Evolutionary conservation across 306 rosid species (phyloP).

Genomic region (Rosa persica): DNA sequence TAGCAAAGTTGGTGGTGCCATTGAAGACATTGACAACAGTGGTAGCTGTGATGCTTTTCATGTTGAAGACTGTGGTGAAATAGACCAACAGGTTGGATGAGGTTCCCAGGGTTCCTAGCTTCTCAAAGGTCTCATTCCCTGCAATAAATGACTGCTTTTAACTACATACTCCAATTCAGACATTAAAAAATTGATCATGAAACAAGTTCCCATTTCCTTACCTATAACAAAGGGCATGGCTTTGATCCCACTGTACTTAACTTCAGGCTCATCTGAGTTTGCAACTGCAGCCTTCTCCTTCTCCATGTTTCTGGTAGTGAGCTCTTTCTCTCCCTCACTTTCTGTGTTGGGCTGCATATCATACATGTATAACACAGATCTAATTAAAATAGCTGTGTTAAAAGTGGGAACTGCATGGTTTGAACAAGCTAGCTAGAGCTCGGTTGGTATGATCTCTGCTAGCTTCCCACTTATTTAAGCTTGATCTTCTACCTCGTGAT

Average conservation of each 20-base stretch:
- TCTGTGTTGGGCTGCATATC: constrained; percentile 5
- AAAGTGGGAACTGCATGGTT: too few relatives aligned
- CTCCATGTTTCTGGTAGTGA: constrained; percentile 19
- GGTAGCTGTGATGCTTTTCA: constrained; percentile 72
- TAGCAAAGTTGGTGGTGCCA: constrained; percentile 80
- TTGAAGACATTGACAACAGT: constrained; percentile 57
- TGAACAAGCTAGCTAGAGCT: neutral
- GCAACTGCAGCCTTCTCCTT: constrained; percentile 23
- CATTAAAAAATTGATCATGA: neutral
- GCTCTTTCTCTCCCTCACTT: constrained; percentile 1
- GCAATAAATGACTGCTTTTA: neutral
- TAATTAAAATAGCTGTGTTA: neutral
- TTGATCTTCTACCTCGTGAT: neutral
- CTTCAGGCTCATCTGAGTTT: constrained; percentile 28
- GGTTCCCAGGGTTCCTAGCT: constrained; percentile 83
- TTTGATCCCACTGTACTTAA: constrained; percentile 70
- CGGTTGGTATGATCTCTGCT: neutral
- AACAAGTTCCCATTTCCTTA: constrained; percentile 14
- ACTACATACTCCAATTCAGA: neutral
- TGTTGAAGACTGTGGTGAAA: constrained; percentile 78
- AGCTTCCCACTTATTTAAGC: neutral
- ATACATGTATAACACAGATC: neutral
- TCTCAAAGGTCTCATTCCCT: constrained; percentile 97
- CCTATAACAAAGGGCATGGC: constrained; percentile 90
- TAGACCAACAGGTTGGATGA: constrained; percentile 70